These are phyloP conservation scores for Annulohypoxylon stygium DNA, from an alignment of 495 filamentous ascomycete genomes.

Conservation along the genomic window DNA sequence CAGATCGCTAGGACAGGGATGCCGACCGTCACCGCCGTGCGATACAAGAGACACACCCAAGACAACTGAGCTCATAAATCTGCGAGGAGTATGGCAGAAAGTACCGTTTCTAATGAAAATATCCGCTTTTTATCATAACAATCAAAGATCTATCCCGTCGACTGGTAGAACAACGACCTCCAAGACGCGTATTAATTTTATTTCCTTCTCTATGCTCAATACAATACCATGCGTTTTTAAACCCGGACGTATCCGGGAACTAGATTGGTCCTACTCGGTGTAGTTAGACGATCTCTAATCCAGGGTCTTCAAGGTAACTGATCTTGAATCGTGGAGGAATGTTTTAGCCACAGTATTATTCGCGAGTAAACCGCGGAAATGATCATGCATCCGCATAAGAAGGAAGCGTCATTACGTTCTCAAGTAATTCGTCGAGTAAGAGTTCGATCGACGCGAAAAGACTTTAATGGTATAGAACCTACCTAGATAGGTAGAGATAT, in stretches of 20 bases:
- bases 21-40: conserved; percentile 44
- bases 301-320: conserved; percentile 21
- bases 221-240: conserved; percentile 2
- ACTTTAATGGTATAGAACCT: conserved; percentile 20
- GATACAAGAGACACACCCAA: conserved; percentile 47
- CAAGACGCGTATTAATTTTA: conserved; percentile 10
- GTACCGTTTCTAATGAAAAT: conserved; percentile 23
- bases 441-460: not conserved
- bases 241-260: conserved; percentile 18
- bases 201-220: conserved; percentile 16
- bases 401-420: conserved; percentile 5
- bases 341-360: conserved; percentile 26
- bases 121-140: conserved; percentile 2
- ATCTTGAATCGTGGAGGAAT: conserved; percentile 30
- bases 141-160: not conserved
- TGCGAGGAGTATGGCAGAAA: conserved; percentile 28
- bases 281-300: conserved; percentile 30
- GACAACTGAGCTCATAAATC: conserved; percentile 44
- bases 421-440: conserved; percentile 2
- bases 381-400: conserved; percentile 13
- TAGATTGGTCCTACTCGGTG: conserved; percentile 16
- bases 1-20: conserved; percentile 42
- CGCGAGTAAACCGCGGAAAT: conserved; percentile 22
- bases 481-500: conserved; percentile 1
- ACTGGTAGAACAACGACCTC: conserved; percentile 2